phyloP scores from a whole-genome alignment of 2,329 filamentous ascomycete genomes.

The Microsporum audouinii region DNA sequence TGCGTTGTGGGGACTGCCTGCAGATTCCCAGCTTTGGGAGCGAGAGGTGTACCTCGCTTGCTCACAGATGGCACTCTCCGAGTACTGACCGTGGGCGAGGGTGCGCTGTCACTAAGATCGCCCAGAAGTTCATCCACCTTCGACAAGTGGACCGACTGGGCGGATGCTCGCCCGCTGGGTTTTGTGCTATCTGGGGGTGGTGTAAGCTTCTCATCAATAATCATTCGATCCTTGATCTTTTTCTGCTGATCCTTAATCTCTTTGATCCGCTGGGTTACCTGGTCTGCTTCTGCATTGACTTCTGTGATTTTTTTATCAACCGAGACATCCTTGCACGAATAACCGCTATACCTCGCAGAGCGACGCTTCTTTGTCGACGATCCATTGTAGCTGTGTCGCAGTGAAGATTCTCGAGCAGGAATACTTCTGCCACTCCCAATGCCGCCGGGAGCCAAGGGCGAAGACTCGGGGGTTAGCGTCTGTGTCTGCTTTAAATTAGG shows the following conservation, averaged over 20 bases:
- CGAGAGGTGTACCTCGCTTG: conserved; percentile 20
- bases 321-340: conserved; percentile 30
- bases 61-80: conserved; percentile 35
- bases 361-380: conserved; percentile 44
- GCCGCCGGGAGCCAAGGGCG: conserved; percentile 23
- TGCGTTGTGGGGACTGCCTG: conserved; percentile 12
- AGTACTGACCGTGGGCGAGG: conserved; percentile 57
- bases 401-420: conserved; percentile 56
- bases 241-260: conserved; percentile 48
- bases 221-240: conserved; percentile 35
- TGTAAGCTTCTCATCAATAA: conserved; percentile 2
- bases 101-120: conserved; percentile 51
- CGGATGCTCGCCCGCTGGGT: not conserved
- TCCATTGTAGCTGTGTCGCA: conserved; percentile 45
- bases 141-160: conserved; percentile 4
- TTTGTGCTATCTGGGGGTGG: not conserved
- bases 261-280: conserved; percentile 47
- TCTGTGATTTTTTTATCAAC: conserved; percentile 30
- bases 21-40: conserved; percentile 21
- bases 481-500: conserved; percentile 29
- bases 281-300: conserved; percentile 38
- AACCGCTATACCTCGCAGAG: conserved; percentile 37
- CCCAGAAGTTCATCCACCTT: conserved; percentile 22
- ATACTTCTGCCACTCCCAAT: conserved; percentile 45
- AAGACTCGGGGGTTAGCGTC: conserved; percentile 18